Conservation (phyloP, 2,329 filamentous ascomycete genomes). For the Cladosporium velox region DNA sequence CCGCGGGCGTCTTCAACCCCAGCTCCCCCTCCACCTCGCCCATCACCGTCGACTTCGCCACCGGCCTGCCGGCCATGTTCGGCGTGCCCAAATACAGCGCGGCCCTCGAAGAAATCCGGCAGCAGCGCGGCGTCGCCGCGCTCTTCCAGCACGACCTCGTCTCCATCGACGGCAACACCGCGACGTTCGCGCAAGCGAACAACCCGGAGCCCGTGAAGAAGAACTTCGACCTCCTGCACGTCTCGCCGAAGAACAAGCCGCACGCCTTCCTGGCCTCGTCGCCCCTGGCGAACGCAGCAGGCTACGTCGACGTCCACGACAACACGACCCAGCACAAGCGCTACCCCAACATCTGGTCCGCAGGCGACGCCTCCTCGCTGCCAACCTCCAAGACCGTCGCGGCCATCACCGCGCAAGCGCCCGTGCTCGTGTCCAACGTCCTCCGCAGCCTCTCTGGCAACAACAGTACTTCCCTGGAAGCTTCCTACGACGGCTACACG, state of each 20-base stretch:
- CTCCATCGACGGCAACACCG: conserved; percentile 41
- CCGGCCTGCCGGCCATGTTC: conserved; percentile 44
- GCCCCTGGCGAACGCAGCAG: conserved; percentile 38
- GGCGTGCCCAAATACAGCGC: conserved; percentile 44
- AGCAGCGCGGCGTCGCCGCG: conserved; percentile 40
- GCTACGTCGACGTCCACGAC: conserved; percentile 42
- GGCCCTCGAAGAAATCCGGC: conserved; percentile 39
- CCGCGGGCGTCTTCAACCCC: conserved; percentile 39
- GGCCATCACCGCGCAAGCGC: conserved; percentile 42
- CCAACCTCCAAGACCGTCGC: conserved; percentile 45
- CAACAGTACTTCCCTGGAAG: conserved; percentile 28
- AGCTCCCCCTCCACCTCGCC: conserved; percentile 30
- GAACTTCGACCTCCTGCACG: conserved; percentile 43
- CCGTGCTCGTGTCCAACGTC: conserved; percentile 41
- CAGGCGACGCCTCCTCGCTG: conserved; percentile 41
- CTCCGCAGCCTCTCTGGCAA: conserved; percentile 32
- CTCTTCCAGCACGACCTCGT: conserved; percentile 44
- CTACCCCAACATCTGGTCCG: conserved; percentile 43
- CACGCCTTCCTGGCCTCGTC: conserved; percentile 42
- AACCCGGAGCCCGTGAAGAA: conserved; percentile 33
- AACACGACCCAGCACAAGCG: conserved; percentile 41
- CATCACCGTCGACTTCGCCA: conserved; percentile 42
- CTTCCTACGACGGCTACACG: conserved; percentile 43
- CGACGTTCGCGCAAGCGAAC: conserved; percentile 36
- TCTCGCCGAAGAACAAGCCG: conserved; percentile 42